Conservation (phyloP, 345 rosid genomes). For the Rhodamnia argentea region DNA sequence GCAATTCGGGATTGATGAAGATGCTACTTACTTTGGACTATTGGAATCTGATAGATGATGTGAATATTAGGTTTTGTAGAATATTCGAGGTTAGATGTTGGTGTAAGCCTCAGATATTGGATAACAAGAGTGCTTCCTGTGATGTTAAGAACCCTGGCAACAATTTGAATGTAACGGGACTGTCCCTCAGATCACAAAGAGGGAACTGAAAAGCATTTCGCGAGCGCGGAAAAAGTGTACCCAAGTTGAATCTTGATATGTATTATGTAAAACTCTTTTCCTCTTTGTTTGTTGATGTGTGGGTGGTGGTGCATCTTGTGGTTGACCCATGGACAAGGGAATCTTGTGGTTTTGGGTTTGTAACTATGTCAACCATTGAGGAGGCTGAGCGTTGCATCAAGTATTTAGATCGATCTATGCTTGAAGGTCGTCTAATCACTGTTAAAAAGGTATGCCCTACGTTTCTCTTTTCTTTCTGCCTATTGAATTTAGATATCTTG, state of each 20-base stretch:
- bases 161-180: conserved; percentile 83
- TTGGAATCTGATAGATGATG: no score
- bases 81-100: neutral
- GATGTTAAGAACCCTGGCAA: conserved; percentile 87
- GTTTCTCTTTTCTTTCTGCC: conserved; percentile 43
- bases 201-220: conserved; percentile 66
- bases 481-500: no score
- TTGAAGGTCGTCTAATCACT: conserved; percentile 69
- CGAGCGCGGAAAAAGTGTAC: conserved; percentile 57
- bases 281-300: neutral
- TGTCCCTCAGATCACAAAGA: conserved; percentile 62
- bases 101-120: neutral
- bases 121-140: conserved; percentile 31
- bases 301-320: conserved; percentile 75
- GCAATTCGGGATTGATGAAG: no score
- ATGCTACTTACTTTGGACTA: no score
- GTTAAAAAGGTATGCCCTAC: conserved; percentile 94
- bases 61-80: no score
- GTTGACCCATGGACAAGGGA: conserved; percentile 92
- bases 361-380: conserved; percentile 45
- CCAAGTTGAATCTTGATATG: neutral
- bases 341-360: conserved; percentile 85
- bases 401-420: conserved; percentile 55
- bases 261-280: neutral
- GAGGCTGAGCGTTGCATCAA: conserved; percentile 78